Conservation (phyloP, 192 early-diverging fungal genomes). For the Rhizophagus sp. region DNA sequence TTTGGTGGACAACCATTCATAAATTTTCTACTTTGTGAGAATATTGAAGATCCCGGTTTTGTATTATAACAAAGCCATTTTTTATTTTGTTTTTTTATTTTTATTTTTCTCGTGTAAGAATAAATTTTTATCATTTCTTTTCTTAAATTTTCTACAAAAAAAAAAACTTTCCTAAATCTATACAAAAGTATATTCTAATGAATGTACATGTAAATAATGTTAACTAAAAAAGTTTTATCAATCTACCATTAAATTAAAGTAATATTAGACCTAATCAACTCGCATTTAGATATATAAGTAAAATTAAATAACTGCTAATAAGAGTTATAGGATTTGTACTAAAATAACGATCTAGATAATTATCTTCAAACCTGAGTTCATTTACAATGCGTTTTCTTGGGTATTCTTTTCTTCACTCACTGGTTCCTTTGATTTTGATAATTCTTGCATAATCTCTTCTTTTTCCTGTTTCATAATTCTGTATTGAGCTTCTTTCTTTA, state of each 20-base stretch:
- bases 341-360: neutral
- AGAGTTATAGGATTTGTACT: too few relatives aligned
- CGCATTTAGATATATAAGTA: neutral
- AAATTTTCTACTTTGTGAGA: neutral
- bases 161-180: neutral
- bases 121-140: slow-evolving; percentile 6
- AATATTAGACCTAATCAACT: neutral
- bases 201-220: neutral
- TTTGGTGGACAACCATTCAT: slow-evolving; percentile 11
- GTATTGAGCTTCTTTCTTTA: slow-evolving; percentile 14
- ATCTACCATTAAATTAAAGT: neutral
- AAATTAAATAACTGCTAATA: neutral
- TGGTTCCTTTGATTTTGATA: neutral
- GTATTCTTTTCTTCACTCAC: neutral
- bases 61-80: neutral
- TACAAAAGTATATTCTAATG: too few relatives aligned
- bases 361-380: neutral
- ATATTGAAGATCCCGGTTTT: neutral
- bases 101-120: slow-evolving; percentile 1
- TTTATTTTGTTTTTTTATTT: neutral
- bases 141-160: neutral
- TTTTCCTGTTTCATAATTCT: slow-evolving; percentile 14
- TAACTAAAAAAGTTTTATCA: neutral
- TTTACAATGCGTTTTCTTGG: neutral
- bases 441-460: slow-evolving; percentile 7